Evolutionary conservation across 495 filamentous ascomycete genomes (phyloP).

Genomic region (Hypomontagnella monticulosa): DNA sequence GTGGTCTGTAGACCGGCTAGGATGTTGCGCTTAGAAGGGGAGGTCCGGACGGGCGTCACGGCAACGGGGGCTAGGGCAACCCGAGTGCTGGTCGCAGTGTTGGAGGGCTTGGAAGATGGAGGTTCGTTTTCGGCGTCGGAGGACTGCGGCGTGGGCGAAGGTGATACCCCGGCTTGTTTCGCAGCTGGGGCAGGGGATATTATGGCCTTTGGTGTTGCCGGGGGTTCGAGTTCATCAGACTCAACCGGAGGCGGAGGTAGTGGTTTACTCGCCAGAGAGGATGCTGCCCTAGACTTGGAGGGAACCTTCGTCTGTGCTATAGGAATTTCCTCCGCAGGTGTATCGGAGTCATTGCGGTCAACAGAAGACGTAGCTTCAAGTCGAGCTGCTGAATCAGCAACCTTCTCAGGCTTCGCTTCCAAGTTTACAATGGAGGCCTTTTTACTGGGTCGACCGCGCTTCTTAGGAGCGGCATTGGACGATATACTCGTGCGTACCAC

Average conservation of each 20-base stretch:
- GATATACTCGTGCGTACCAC: constrained; percentile 54
- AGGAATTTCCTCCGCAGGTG: constrained; percentile 13
- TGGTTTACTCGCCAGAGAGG: constrained; percentile 42
- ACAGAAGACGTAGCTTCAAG: background rate
- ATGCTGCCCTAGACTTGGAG: background rate
- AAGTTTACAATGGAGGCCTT: constrained; percentile 46
- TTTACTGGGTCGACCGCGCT: constrained; percentile 58
- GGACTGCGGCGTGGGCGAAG: constrained; percentile 74
- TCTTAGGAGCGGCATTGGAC: constrained; percentile 50
- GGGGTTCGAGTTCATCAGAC: constrained; percentile 39
- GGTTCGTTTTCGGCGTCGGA: constrained; percentile 85
- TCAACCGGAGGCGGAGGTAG: constrained; percentile 43
- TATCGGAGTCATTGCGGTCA: constrained; percentile 5
- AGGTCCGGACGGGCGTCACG: constrained; percentile 64
- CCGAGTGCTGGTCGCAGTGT: constrained; percentile 46
- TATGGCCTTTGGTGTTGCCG: constrained; percentile 49
- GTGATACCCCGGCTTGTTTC: constrained; percentile 55
- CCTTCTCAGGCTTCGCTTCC: constrained; percentile 30
- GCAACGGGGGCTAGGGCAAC: constrained; percentile 61
- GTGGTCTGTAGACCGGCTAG: constrained; percentile 66
- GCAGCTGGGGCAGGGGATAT: constrained; percentile 45
- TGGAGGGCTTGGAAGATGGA: constrained; percentile 67
- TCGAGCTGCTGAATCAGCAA: constrained; percentile 1
- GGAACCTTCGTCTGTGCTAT: constrained; percentile 19
- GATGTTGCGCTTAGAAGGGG: constrained; percentile 72